Base-by-base conservation (phyloP, 106 monocot species). In the Posidonia australis region DNA sequence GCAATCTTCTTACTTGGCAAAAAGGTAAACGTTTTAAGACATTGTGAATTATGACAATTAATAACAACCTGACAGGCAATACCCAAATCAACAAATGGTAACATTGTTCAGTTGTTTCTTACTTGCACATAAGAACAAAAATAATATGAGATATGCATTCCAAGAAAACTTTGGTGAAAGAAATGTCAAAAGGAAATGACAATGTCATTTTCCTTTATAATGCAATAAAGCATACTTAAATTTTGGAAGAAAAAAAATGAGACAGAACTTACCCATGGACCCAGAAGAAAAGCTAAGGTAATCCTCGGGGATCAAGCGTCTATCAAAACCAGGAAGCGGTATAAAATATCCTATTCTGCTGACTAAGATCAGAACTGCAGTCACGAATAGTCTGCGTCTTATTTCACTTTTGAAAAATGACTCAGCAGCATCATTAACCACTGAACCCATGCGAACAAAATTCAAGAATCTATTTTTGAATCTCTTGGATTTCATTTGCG, bases 321-420 rank as follows among this genome's bases (percentile, higher is more conserved):
- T 82, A 61, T 98, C 96, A 70, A 83, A 98, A 9, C 90, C 96
- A 10, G 96, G 96, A 17, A 98, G 46, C 0, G 96, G 90, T 51
- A 98, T 78, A 68, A 98, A 98, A 77, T 98, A 85, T 20, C 96
- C 96, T 26, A 98, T 53, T 13, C 96, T 84, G 49, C 96, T 91
- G 43, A 81, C 36, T 18, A 98, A 23, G 63, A 98, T 85, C 16
- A 98, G 73, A 58, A 83, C 67, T 12, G 90, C 78, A 16, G 96
- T 98, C 55, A 90, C 84, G 68, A 87, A 84, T 20, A 98, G 78
- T 68, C 96, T 70, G 31, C 96, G 75, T 17, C 96, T 77, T 28
- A 98, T 98, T 76, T 98, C 96, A 65, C 96, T 98, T 76, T 87
- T 90, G 75, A 98, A 98, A 62, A 98, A 87, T 5, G 81, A 69